Evolutionary conservation across 1,284 basidiomycete species (phyloP), one percentile per base, ranked within the genome.

Genomic region (Phellopilus nigrolimitatus): DNA sequence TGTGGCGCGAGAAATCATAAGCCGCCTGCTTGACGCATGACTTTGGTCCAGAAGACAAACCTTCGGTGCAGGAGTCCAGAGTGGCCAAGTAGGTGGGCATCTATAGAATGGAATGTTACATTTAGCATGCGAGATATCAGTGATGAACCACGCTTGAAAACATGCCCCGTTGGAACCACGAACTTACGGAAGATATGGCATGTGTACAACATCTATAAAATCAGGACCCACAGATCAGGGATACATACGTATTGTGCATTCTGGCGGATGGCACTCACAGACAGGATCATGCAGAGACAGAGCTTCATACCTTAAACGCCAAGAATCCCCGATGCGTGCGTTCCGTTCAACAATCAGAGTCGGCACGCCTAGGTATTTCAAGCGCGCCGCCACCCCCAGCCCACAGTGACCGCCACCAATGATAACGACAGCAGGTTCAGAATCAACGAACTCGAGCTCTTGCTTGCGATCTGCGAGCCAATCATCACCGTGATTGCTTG

Each of bases 371-470:
- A 82, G 62, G 36, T 70, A 65, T 61, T 80, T 80, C 54, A 85
- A 66, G 40, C 79, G 67, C 36, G 83, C 84, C 2, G 79, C 81
- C 7, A 78, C 61, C 4, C 72, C 76, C 27, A 88, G 63, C 5
- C 84, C 85, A 48, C 75, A 75, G 63, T 88, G 84, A 0, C 84
- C 84, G 7, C 69, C 84, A 2, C 84, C 84, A 40, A 86, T 67
- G 55, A 84, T 72, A 42, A 83, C 60, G 5, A 79, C 80, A 2
- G 68, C 64, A 0, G 74, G 74, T 34, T 72, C 68, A 13, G 56
- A 45, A 31, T 68, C 68, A 24, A 56, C 61, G 56, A 72, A 76
- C 47, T 67, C 67, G 17, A 59, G 52, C 62, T 79, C 77, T 34
- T 64, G 64, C 42, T 61, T 64, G 8, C 74, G 66, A 52, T 67